Evolutionary conservation across 129 eudicot species (phyloP).

Genomic region (Heracleum sosnowskyi): DNA sequence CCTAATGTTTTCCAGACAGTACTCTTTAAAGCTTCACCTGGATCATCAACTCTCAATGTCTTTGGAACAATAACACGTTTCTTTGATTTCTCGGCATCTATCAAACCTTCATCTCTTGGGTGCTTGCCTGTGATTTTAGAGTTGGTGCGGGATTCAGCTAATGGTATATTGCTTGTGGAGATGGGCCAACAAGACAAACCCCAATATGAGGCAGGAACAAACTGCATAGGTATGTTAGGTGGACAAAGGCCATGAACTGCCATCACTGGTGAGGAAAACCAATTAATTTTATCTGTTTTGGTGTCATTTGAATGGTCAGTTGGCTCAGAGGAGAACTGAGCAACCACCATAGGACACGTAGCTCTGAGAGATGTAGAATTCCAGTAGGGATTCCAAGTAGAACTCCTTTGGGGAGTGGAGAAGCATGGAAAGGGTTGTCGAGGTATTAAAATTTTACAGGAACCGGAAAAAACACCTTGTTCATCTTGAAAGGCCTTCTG

Average conservation of each 20-base stretch:
- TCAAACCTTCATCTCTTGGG: conserved; percentile 3
- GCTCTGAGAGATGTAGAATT: background rate
- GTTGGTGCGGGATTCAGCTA: conserved; percentile 7
- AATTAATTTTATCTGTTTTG: background rate
- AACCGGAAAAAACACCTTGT: background rate
- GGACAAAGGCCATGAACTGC: background rate
- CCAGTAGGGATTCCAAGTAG: conserved; percentile 1
- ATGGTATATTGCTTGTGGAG: background rate
- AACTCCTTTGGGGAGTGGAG: background rate
- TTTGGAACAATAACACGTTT: conserved; percentile 8
- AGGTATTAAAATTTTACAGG: background rate
- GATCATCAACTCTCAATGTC: background rate
- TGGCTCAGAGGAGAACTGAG: conserved; percentile 7
- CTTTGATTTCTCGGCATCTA: background rate
- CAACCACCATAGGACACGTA: background rate
- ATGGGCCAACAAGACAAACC: conserved; percentile 9
- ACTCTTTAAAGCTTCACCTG: conserved; percentile 6
- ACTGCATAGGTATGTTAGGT: background rate
- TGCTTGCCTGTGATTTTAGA: background rate
- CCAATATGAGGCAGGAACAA: conserved; percentile 9
- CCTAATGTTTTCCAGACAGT: conserved; percentile 9
- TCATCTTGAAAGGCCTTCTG: background rate
- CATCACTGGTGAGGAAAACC: conserved; percentile 1
- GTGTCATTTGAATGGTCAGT: background rate
- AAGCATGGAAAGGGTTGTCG: background rate